Evolutionary conservation across 1,284 basidiomycete genomes (phyloP).

Genomic region (Pseudozyma pruni): DNA sequence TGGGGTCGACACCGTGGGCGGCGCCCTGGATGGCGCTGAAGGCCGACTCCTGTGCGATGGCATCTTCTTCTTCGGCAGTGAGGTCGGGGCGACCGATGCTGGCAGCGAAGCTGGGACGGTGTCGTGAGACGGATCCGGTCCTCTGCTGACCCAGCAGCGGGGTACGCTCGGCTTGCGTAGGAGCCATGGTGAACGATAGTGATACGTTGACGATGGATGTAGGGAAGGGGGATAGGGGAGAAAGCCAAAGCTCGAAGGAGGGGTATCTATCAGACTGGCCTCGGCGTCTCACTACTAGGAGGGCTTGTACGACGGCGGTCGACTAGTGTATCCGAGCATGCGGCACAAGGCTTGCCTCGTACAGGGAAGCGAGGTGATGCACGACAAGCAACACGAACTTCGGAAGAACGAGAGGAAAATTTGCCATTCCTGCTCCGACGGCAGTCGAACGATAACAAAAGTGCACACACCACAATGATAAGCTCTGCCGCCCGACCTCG

Average conservation of each 20-base stretch:
- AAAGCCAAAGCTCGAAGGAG: not conserved
- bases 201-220: not conserved
- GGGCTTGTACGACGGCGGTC: too few species aligned
- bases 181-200: slow-evolving; percentile 20
- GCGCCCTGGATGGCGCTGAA: slow-evolving; percentile 62
- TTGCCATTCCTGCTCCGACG: too few species aligned
- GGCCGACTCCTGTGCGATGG: slow-evolving; percentile 62
- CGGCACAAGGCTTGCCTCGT: too few species aligned
- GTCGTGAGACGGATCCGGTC: slow-evolving; percentile 28
- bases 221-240: slow-evolving; percentile 9
- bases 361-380: too few species aligned
- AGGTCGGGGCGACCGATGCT: slow-evolving; percentile 47
- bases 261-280: too few species aligned
- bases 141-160: slow-evolving; percentile 47
- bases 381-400: too few species aligned
- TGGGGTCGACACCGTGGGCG: slow-evolving; percentile 64
- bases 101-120: slow-evolving; percentile 46
- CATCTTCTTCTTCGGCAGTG: slow-evolving; percentile 54
- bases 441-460: too few species aligned
- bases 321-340: too few species aligned
- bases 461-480: too few species aligned
- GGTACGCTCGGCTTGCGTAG: slow-evolving; percentile 46
- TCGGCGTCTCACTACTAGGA: too few species aligned
- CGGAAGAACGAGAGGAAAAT: too few species aligned
- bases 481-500: too few species aligned